These are phyloP conservation scores for Trametes elegans DNA, from an alignment of 768 basidiomycete genomes.

Conservation along the genomic window DNA sequence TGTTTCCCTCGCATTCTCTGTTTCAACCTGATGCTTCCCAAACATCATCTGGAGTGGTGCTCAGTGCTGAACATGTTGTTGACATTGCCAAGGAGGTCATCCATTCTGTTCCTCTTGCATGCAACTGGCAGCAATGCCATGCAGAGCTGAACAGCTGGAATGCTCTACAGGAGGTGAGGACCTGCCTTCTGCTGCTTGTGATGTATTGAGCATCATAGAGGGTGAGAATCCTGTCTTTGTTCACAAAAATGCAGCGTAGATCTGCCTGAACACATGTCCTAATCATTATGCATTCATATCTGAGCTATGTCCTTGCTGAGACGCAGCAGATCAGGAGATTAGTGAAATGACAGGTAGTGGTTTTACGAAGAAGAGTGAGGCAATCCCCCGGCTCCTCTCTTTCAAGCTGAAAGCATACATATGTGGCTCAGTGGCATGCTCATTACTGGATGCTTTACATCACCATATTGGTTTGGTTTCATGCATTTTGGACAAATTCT, in stretches of 20 bases:
- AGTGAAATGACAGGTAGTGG: too few species aligned
- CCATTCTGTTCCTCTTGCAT: background rate
- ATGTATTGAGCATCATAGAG: background rate
- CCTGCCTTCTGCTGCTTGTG: background rate
- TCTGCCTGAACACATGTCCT: too few species aligned
- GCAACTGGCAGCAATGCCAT: constrained; percentile 17
- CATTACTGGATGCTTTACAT: too few species aligned
- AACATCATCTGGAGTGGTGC: background rate
- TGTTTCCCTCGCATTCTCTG: background rate
- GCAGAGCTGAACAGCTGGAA: constrained; percentile 20
- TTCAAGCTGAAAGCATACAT: too few species aligned
- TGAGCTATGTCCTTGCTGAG: too few species aligned
- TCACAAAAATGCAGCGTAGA: background rate
- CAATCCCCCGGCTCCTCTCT: too few species aligned
- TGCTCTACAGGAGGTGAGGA: constrained; percentile 20
- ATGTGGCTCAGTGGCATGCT: too few species aligned
- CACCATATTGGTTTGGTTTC: too few species aligned
- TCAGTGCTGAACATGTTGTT: background rate
- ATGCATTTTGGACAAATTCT: too few species aligned
- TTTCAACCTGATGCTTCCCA: background rate
- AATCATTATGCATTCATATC: too few species aligned
- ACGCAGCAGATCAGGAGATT: too few species aligned
- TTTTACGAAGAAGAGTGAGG: too few species aligned
- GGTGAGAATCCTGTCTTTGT: background rate
- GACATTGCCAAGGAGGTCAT: constrained; percentile 15